These are phyloP conservation scores for Cnidoscolus chayamansa DNA, from an alignment of 441 rosid genomes.

Conservation along the genomic window DNA sequence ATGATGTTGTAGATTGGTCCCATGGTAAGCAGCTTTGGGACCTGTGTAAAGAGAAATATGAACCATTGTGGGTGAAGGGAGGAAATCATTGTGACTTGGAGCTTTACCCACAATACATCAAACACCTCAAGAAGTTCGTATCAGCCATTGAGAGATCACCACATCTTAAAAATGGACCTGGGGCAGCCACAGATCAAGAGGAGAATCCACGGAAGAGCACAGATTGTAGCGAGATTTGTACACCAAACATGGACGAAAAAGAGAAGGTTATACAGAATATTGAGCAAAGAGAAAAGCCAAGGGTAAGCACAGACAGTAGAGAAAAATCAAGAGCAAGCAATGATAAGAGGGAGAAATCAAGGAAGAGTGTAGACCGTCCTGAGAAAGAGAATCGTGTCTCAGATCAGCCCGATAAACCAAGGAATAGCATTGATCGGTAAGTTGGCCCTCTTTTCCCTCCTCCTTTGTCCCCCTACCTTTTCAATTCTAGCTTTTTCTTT, in stretches of 20 bases:
- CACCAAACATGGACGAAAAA: constrained; percentile 43
- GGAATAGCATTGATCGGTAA: constrained; percentile 85
- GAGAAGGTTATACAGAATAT: constrained; percentile 45
- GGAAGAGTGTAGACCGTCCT: constrained; percentile 40
- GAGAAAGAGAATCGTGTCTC: constrained; percentile 34
- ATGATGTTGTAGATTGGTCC: constrained; percentile 89
- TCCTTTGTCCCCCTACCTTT: not conserved
- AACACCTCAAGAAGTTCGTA: constrained; percentile 81
- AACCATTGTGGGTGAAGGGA: constrained; percentile 89
- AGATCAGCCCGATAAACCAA: constrained; percentile 57
- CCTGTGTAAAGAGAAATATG: constrained; percentile 80
- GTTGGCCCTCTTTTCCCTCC: not conserved
- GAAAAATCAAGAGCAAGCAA: constrained; percentile 54
- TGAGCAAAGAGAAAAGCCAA: constrained; percentile 56
- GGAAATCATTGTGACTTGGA: constrained; percentile 93
- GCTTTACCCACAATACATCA: constrained; percentile 77
- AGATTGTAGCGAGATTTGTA: constrained; percentile 53
- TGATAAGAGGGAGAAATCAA: constrained; percentile 57
- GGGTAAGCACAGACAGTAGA: constrained; percentile 43
- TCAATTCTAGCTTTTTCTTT: not conserved
- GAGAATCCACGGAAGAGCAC: constrained; percentile 57
- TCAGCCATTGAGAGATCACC: constrained; percentile 63
- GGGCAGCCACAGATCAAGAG: constrained; percentile 34
- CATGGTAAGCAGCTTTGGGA: constrained; percentile 92
- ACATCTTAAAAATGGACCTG: constrained; percentile 32